phyloP scores from a whole-genome alignment of 2,329 filamentous ascomycete species.

The Chalaropsis thielavioides region DNA sequence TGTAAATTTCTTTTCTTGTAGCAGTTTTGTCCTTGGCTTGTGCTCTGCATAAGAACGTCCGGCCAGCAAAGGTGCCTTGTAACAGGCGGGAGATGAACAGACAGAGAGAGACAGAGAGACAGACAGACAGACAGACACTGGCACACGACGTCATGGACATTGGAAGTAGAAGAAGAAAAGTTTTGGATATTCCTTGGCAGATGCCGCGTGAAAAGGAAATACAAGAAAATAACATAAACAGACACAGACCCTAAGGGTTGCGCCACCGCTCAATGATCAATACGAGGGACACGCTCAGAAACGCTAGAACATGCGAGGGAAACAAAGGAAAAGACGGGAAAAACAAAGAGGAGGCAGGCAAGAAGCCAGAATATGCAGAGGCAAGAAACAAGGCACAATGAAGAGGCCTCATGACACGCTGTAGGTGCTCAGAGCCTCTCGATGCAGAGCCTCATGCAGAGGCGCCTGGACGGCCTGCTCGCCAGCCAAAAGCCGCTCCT shows the following conservation, averaged over 20 bases:
- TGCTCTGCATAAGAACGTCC: conserved; percentile 1
- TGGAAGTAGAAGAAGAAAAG: not conserved
- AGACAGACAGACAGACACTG: not conserved
- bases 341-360: not conserved
- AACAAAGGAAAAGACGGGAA: not conserved
- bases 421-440: no score
- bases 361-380: not conserved
- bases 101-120: not conserved
- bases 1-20: not conserved
- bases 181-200: not conserved
- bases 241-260: not conserved
- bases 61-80: not conserved
- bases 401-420: not conserved
- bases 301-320: not conserved
- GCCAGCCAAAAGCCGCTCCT: not conserved
- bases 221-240: conserved; percentile 2
- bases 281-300: not conserved
- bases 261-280: not conserved
- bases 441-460: not conserved
- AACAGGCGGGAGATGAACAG: not conserved
- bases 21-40: not conserved
- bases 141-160: not conserved
- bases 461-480: not conserved
- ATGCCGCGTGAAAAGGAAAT: not conserved
- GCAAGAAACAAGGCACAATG: no score